A percentile compares a stretch with the other conserved stretches of the same genome.
These are phyloP conservation scores for Byssochlamys sp. DNA, from an alignment of 2,329 filamentous ascomycete species.

Conservation along the genomic window DNA sequence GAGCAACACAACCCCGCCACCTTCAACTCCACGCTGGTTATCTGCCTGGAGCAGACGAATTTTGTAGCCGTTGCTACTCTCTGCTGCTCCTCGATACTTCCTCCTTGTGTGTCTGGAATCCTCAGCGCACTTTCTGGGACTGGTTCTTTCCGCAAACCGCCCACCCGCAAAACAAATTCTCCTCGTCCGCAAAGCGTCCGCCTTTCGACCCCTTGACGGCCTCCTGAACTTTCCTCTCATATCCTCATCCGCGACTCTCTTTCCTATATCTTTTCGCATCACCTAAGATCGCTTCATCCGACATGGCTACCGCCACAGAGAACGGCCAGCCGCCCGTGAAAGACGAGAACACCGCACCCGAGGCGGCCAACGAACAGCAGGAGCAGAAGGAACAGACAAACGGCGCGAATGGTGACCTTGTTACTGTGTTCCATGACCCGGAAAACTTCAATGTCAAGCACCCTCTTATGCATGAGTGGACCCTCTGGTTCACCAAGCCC, in stretches of 20 bases:
- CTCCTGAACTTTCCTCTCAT: constrained; percentile 1
- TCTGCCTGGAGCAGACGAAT: constrained; percentile 33
- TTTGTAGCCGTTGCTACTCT: not conserved
- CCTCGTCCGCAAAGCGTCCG: constrained; percentile 8
- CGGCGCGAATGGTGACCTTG: constrained; percentile 45
- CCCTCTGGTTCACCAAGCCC: constrained; percentile 98
- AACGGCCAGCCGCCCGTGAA: constrained; percentile 25
- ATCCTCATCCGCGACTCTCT: not conserved
- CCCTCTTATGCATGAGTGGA: constrained; percentile 94
- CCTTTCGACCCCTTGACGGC: constrained; percentile 3
- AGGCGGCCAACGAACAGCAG: constrained; percentile 32
- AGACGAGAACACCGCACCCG: constrained; percentile 49
- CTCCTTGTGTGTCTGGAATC: constrained; percentile 6
- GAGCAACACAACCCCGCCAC: constrained; percentile 11
- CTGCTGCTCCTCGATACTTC: constrained; percentile 3
- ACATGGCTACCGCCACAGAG: constrained; percentile 29
- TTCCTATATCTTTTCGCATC: constrained; percentile 6
- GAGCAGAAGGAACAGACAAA: constrained; percentile 12
- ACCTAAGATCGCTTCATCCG: constrained; percentile 11
- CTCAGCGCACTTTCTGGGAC: constrained; percentile 5
- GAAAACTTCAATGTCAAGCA: constrained; percentile 99
- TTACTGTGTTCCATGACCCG: constrained; percentile 96
- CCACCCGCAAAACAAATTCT: constrained; percentile 14
- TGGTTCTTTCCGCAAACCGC: constrained; percentile 18
- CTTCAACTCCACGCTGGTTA: constrained; percentile 6